Conservation (phyloP, 73 alveolate genomes). For the Paramecium caudatum region DNA sequence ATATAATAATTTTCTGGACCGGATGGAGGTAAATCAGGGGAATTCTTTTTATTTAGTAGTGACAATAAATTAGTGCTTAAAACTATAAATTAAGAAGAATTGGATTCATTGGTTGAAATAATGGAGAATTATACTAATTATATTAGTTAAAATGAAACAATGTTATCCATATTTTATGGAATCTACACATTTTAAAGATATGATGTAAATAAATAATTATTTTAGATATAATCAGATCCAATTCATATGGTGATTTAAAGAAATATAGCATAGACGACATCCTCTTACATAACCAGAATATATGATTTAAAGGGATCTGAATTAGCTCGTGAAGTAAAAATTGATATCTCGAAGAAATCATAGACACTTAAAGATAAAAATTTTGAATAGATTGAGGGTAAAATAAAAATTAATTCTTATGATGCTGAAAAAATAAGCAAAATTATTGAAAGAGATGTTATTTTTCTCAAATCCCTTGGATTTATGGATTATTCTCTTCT, state of each 20-base stretch:
- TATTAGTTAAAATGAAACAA: background rate
- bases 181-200: background rate
- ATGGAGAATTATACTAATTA: background rate
- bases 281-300: background rate
- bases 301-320: conserved; percentile 65
- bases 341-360: too few relatives aligned
- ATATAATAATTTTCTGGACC: background rate
- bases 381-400: background rate
- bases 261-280: background rate
- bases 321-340: background rate
- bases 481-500: conserved; percentile 58
- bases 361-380: conserved; percentile 55
- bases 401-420: background rate
- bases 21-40: conserved; percentile 63
- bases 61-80: conserved; percentile 38
- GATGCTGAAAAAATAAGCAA: too few relatives aligned
- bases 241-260: conserved; percentile 32
- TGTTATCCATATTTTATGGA: background rate
- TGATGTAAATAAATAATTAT: background rate
- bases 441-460: too few relatives aligned
- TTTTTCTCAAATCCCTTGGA: too few relatives aligned
- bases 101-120: background rate
- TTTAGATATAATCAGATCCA: background rate
- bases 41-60: background rate
- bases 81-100: conserved; percentile 26